These are phyloP conservation scores for Suhomyces emberorum DNA, from an alignment of 805 yeast genomes.

Conservation along the genomic window DNA sequence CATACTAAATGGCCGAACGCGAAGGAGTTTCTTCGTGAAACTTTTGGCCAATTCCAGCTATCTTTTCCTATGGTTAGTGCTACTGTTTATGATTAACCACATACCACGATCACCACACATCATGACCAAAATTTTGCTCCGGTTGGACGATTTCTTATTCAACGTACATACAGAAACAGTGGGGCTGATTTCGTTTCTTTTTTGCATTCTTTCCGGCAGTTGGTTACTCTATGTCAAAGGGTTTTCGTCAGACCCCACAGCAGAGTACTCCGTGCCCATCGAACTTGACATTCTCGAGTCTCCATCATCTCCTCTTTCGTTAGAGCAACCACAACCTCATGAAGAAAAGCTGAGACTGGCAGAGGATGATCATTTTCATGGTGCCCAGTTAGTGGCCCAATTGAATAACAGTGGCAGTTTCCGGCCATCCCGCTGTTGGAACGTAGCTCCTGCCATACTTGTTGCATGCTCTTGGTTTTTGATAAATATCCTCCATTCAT, in stretches of 20 bases:
- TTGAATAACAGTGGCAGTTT: constrained; percentile 1
- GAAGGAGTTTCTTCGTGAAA: neutral
- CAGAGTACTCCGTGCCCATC: neutral
- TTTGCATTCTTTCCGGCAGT: constrained; percentile 1
- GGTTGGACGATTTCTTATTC: constrained; percentile 41
- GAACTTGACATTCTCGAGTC: neutral
- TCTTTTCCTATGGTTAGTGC: constrained; percentile 51
- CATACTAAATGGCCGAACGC: neutral
- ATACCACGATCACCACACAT: constrained; percentile 58
- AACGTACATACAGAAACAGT: constrained; percentile 8
- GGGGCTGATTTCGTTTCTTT: constrained; percentile 4
- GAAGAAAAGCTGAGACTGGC: constrained; percentile 1
- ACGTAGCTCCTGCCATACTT: constrained; percentile 36
- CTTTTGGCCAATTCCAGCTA: constrained; percentile 44
- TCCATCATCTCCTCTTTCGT: neutral
- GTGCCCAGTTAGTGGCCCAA: neutral
- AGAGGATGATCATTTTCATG: constrained; percentile 1
- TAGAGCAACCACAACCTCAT: neutral
- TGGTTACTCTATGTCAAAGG: constrained; percentile 13
- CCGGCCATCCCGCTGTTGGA: constrained; percentile 19
- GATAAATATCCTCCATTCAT: constrained; percentile 43
- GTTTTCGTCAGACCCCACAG: neutral
- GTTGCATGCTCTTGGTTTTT: constrained; percentile 47
- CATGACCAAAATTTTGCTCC: constrained; percentile 44
- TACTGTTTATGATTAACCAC: constrained; percentile 57